Percentiles rank a stretch among this genome's conserved stretches.
phyloP scores from a whole-genome alignment of 2,329 filamentous ascomycete species.

The Colletotrichum musae region DNA sequence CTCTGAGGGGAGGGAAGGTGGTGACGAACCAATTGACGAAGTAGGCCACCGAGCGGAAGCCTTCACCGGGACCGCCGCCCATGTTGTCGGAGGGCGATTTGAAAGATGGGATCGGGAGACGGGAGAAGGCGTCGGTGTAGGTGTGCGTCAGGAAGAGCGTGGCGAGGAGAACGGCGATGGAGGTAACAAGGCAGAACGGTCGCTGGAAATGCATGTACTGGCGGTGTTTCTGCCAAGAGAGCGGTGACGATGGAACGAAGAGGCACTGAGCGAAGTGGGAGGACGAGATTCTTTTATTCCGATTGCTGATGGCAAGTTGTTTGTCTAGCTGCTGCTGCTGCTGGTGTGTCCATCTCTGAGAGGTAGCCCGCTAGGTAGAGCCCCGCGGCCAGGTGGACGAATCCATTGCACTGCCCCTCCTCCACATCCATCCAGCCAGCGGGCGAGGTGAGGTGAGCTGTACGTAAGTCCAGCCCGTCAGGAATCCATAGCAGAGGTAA shows the following conservation, averaged over 20 bases:
- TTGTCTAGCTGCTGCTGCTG: not conserved
- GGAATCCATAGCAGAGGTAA: not conserved
- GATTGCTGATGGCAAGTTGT: conserved; percentile 17
- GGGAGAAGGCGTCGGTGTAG: conserved; percentile 41
- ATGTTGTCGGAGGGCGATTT: conserved; percentile 49
- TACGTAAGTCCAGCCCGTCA: conserved; percentile 5
- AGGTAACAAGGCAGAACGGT: conserved; percentile 36
- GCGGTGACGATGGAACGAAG: not conserved
- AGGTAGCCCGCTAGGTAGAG: conserved; percentile 17
- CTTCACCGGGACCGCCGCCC: conserved; percentile 60
- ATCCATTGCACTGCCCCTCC: conserved; percentile 29
- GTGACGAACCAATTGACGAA: conserved; percentile 75
- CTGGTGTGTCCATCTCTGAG: not conserved
- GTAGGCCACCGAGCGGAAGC: conserved; percentile 79
- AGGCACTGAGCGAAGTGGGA: not conserved
- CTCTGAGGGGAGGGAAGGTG: conserved; percentile 34
- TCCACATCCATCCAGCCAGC: not conserved
- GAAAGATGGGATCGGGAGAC: conserved; percentile 19
- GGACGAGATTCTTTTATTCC: not conserved
- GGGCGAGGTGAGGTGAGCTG: conserved; percentile 5
- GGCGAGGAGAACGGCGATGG: conserved; percentile 43
- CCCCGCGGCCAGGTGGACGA: conserved; percentile 22
- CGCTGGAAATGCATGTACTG: conserved; percentile 38
- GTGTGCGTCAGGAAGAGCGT: conserved; percentile 42
- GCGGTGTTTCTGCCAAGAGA: not conserved